These are phyloP conservation scores for Metarhizium anisopliae DNA, from an alignment of 2,329 filamentous ascomycete species.

Conservation along the genomic window DNA sequence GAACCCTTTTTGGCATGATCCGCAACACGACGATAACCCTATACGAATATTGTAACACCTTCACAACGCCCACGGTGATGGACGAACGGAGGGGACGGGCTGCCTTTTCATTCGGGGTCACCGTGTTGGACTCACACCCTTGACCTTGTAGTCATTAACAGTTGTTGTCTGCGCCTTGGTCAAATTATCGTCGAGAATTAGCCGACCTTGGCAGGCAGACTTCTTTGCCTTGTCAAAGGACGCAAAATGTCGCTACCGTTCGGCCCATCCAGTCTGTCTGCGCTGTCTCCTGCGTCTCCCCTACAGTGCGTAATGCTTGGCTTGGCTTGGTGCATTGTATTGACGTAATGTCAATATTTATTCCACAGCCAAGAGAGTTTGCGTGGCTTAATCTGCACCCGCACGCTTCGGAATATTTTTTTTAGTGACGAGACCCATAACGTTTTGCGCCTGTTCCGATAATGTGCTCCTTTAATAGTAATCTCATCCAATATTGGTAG, in stretches of 20 bases:
- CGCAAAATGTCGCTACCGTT: neutral
- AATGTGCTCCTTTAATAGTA: too few species aligned
- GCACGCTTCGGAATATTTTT: neutral
- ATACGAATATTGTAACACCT: neutral
- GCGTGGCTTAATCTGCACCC: neutral
- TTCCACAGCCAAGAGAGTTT: neutral
- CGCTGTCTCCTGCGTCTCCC: neutral
- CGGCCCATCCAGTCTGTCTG: neutral
- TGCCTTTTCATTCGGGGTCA: neutral
- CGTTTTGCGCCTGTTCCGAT: too few species aligned
- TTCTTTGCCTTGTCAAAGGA: neutral
- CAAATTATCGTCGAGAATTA: too few species aligned
- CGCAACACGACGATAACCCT: neutral
- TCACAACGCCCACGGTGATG: neutral
- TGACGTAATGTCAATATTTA: neutral
- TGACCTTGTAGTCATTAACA: neutral
- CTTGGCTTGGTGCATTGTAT: neutral
- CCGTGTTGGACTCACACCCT: neutral
- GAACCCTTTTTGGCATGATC: neutral
- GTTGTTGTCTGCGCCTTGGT: neutral
- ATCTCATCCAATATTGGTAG: neutral
- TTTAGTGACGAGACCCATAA: neutral
- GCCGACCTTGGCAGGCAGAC: too few species aligned
- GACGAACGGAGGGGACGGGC: neutral
- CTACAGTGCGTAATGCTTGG: neutral